Conservation (phyloP, 2,329 filamentous ascomycete species). For the Pseudocercospora fijiensis region DNA sequence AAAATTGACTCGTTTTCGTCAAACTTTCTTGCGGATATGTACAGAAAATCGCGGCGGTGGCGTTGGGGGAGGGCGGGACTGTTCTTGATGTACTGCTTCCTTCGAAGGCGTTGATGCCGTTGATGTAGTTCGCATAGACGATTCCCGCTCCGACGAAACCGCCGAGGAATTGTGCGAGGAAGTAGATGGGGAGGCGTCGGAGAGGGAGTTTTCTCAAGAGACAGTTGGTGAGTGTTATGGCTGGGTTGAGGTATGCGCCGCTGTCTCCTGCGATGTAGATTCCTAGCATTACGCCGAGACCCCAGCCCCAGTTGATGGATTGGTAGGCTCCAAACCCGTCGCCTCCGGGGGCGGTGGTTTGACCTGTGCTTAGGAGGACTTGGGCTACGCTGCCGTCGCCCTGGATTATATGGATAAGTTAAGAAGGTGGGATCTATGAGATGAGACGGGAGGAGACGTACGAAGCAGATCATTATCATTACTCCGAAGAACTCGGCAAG, state of each 20-base stretch:
- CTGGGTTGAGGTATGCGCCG: slow-evolving; percentile 54
- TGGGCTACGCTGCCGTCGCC: slow-evolving; percentile 48
- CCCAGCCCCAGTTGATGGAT: slow-evolving; percentile 48
- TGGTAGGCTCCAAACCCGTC: slow-evolving; percentile 46
- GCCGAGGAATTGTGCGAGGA: slow-evolving; percentile 64
- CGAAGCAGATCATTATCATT: slow-evolving; percentile 45
- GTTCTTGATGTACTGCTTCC: slow-evolving; percentile 60
- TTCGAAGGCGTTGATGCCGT: slow-evolving; percentile 61
- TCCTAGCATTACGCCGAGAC: slow-evolving; percentile 67
- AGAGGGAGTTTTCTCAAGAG: slow-evolving; percentile 67
- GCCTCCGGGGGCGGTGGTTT: slow-evolving; percentile 43
- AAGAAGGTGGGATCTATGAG: too few relatives aligned
- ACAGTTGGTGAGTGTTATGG: slow-evolving; percentile 69
- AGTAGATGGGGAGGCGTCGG: slow-evolving; percentile 68
- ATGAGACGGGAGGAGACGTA: neutral
- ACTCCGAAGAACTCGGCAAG: slow-evolving; percentile 48
- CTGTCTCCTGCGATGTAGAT: slow-evolving; percentile 38
- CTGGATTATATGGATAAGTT: neutral
- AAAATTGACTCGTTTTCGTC: slow-evolving; percentile 65
- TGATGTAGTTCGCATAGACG: slow-evolving; percentile 51
- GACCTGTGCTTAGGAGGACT: slow-evolving; percentile 41
- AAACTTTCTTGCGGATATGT: slow-evolving; percentile 65
- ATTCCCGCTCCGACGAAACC: slow-evolving; percentile 59
- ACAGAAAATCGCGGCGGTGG: slow-evolving; percentile 67
- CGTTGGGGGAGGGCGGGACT: slow-evolving; percentile 57